Evolutionary conservation across 805 yeast species (phyloP).

Genomic region (Barnettozyma populi): DNA sequence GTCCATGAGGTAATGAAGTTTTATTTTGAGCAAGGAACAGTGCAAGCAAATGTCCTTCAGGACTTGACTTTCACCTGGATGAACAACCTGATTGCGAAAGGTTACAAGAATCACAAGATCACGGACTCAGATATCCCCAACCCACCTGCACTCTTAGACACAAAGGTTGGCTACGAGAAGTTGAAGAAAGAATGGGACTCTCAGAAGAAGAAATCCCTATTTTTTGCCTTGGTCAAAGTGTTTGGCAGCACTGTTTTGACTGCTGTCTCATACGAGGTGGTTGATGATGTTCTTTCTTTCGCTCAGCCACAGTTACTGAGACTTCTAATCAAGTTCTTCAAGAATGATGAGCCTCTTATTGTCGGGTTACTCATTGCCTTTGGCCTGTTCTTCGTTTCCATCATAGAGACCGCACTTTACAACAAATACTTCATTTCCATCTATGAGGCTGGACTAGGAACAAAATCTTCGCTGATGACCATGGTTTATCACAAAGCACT

Average conservation of each 20-base stretch:
- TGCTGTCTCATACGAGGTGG: constrained; percentile 67
- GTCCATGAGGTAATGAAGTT: constrained; percentile 37
- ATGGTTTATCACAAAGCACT: constrained; percentile 68
- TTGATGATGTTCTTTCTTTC: constrained; percentile 77
- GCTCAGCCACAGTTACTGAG: constrained; percentile 83
- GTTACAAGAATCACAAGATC: constrained; percentile 50
- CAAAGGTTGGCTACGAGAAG: constrained; percentile 43
- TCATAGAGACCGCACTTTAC: constrained; percentile 53
- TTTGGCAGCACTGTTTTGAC: constrained; percentile 68
- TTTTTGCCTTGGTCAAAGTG: constrained; percentile 56
- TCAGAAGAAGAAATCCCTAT: constrained; percentile 48
- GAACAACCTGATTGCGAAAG: constrained; percentile 76
- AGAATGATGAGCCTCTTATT: constrained; percentile 32
- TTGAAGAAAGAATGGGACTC: constrained; percentile 58
- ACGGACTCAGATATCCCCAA: constrained; percentile 66
- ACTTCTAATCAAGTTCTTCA: constrained; percentile 55
- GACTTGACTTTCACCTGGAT: constrained; percentile 85
- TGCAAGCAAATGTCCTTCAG: constrained; percentile 66
- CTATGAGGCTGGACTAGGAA: constrained; percentile 56
- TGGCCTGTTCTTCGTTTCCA: constrained; percentile 56
- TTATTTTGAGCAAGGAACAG: constrained; percentile 37
- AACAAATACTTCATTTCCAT: constrained; percentile 64
- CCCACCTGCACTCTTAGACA: constrained; percentile 61
- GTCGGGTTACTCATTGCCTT: constrained; percentile 57
- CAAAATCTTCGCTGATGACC: constrained; percentile 61